phyloP scores from a whole-genome alignment of 176 grass and related monocot genomes.

The Oryza nivara region DNA sequence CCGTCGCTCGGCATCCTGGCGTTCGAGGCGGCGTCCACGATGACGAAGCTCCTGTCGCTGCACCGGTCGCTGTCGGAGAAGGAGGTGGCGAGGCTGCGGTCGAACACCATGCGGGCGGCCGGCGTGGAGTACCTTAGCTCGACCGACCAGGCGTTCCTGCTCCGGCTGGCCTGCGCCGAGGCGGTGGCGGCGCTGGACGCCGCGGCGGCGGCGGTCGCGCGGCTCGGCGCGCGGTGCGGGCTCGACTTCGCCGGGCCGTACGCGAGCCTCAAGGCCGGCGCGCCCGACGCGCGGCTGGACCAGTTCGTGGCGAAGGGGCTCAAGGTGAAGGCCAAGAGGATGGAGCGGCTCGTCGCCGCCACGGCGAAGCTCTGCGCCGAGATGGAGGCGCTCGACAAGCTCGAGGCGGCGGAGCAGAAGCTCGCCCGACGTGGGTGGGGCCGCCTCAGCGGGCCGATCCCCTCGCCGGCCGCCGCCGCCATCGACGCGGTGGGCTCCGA shows the following conservation, averaged over 20 bases:
- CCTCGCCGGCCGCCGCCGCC: not conserved
- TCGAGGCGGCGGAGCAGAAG: conserved; percentile 55
- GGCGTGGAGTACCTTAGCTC: conserved; percentile 69
- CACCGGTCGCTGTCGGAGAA: conserved; percentile 49
- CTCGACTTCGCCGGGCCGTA: conserved; percentile 39
- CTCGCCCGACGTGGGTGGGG: conserved; percentile 37
- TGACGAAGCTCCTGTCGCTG: conserved; percentile 58
- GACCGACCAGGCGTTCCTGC: conserved; percentile 53
- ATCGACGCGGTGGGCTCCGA: not conserved
- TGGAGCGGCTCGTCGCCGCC: conserved; percentile 41
- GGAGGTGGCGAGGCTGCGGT: conserved; percentile 46
- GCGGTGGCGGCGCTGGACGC: conserved; percentile 40
- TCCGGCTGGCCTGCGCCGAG: conserved; percentile 59
- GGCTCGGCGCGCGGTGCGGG: conserved; percentile 42
- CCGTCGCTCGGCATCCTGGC: conserved; percentile 53
- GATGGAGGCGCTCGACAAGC: conserved; percentile 54
- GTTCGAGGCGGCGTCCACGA: conserved; percentile 55
- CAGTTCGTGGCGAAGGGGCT: conserved; percentile 5
- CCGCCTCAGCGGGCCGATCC: conserved; percentile 52
- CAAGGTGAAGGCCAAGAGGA: conserved; percentile 37
- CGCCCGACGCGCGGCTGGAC: conserved; percentile 11
- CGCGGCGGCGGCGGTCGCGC: conserved; percentile 38
- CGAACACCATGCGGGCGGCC: conserved; percentile 51
- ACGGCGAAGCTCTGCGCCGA: conserved; percentile 50
- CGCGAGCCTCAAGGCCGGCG: conserved; percentile 40